Evolutionary conservation across 2,329 filamentous ascomycete species (phyloP), one percentile per base, ranked within the genome.

Genomic region (Ophiocordyceps camponoti-leonardi): DNA sequence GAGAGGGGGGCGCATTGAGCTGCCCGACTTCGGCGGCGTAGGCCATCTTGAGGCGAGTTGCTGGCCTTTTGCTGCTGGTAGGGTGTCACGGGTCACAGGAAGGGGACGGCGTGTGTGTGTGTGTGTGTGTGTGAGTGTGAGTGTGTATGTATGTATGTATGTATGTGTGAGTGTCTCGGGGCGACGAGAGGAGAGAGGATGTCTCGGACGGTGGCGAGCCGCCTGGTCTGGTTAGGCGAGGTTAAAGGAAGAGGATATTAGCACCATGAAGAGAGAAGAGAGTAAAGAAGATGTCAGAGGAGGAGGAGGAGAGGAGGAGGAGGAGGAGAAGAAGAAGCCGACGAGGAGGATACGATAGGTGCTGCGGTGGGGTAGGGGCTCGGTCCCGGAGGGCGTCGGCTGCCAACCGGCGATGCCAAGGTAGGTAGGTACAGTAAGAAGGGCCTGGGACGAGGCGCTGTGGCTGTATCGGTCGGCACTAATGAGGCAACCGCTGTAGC

Each of bases 1-100:
- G 74, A 4, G 85, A 79, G 43, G 86, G 86, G 16, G 75, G 71
- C 47, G 66, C 59, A 44, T 70, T 64, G 47, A 86, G 64, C 58
- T 79, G 74, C 51, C 65, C 60, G 53, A 72, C 65, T 50, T 64
- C 62, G 39, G 68, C 65, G 46, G 57, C 30, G 7, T 30, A 35
- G 53, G 71, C 65, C 50, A 63, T 61, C 39, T 67, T 65, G 45
- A 26, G 57, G 50, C 41, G 57, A 53, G 51, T 63, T 57, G 45
- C 52, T 53, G 49, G 54, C 51, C 46, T 42, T 37, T 23, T 8
- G 23, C 10, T 42, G 12, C n/a, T 20, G 18, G 45, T 31, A 23
- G n/a, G 28, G 35, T 37, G 35, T 37, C 16, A 37, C 35, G 35
- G 35, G 8, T 16, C 28, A 40, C n/a, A 37, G 26, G 35, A 22